phyloP scores from a whole-genome alignment of 2,329 filamentous ascomycete genomes.

The Alternaria sp. region DNA sequence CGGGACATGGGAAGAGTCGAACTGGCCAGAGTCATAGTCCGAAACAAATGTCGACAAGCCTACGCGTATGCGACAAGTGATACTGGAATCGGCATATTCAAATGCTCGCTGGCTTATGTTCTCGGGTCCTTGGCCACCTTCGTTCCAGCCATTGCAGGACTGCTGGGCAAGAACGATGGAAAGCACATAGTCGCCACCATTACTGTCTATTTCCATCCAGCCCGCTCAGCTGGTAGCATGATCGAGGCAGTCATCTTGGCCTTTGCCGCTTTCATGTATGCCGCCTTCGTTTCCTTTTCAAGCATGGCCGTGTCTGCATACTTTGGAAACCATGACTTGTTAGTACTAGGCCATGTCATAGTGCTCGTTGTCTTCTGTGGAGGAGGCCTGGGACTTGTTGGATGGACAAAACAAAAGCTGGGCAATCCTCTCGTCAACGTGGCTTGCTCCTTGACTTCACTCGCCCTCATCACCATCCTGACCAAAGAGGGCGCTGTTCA shows the following conservation, averaged over 20 bases:
- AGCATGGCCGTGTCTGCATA: conserved; percentile 91
- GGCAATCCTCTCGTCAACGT: conserved; percentile 84
- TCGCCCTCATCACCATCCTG: conserved; percentile 87
- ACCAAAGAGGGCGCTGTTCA: conserved; percentile 93
- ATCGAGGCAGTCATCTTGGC: conserved; percentile 83
- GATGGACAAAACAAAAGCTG: conserved; percentile 83
- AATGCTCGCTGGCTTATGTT: conserved; percentile 90
- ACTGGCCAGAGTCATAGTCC: conserved; percentile 48
- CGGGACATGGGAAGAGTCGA: conserved; percentile 44
- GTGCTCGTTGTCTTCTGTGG: conserved; percentile 86
- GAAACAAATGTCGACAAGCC: conserved; percentile 44
- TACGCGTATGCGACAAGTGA: conserved; percentile 74
- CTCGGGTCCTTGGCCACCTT: conserved; percentile 89
- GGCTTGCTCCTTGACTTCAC: conserved; percentile 79
- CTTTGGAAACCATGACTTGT: conserved; percentile 73
- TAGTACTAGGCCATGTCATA: conserved; percentile 77
- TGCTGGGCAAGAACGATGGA: conserved; percentile 84
- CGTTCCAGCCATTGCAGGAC: conserved; percentile 73
- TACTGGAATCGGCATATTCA: conserved; percentile 81
- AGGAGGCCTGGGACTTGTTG: conserved; percentile 85
- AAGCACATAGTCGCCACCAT: conserved; percentile 95
- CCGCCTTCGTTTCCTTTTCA: conserved; percentile 76
- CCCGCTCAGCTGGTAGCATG: conserved; percentile 87
- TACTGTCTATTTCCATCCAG: conserved; percentile 94
- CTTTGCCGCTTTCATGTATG: conserved; percentile 80